phyloP scores from a whole-genome alignment of 805 yeast species.

The Lachancea kluyveri region DNA sequence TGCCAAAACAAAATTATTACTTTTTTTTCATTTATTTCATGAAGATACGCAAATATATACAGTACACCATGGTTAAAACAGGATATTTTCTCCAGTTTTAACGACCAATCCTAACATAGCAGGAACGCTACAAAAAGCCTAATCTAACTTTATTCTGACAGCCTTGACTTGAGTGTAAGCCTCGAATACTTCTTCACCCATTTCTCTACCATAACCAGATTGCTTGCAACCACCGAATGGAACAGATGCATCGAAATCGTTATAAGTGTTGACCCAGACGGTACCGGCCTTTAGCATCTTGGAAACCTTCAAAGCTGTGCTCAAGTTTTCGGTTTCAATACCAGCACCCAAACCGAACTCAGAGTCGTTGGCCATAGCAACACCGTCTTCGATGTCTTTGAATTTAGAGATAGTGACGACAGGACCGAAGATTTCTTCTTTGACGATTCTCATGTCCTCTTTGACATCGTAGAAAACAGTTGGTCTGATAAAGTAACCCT shows the following conservation, averaged over 20 bases:
- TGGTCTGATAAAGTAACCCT: conserved; percentile 70
- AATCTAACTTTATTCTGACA: conserved; percentile 48
- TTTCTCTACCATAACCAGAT: conserved; percentile 81
- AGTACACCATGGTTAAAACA: no score
- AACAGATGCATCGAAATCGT: conserved; percentile 66
- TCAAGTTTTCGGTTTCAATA: conserved; percentile 58
- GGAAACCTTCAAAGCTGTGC: conserved; percentile 58
- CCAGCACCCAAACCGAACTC: conserved; percentile 81
- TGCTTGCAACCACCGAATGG: conserved; percentile 82
- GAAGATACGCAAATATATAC: no score
- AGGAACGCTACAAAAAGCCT: conserved; percentile 1
- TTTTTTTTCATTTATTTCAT: no score
- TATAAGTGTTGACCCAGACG: conserved; percentile 75
- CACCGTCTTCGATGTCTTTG: conserved; percentile 59
- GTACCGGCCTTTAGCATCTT: conserved; percentile 68
- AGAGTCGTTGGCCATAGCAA: conserved; percentile 60
- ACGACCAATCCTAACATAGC: no score
- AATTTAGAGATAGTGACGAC: conserved; percentile 68
- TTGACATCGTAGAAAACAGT: conserved; percentile 66
- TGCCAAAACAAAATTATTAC: no score
- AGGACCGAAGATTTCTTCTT: conserved; percentile 78
- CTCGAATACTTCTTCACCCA: conserved; percentile 74
- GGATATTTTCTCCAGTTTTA: not conserved
- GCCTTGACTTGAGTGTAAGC: conserved; percentile 73
- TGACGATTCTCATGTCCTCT: conserved; percentile 55